Evolutionary conservation across 2,329 filamentous ascomycete species (phyloP), one percentile per base, ranked within the genome.

Genomic region (Epicoccum nigrum): DNA sequence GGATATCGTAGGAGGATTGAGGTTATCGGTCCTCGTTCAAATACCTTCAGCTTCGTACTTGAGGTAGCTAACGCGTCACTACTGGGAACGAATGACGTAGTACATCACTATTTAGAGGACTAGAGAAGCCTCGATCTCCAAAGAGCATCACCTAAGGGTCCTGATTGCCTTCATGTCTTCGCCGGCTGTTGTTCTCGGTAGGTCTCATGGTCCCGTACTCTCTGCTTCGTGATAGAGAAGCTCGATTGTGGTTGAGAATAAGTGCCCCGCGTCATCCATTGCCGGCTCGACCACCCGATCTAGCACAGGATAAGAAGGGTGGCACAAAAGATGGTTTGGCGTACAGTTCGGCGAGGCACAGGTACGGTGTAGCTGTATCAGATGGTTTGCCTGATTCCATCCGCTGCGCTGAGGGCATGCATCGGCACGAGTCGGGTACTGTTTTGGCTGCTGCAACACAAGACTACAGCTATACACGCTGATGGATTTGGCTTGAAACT

Each of bases 311-410:
- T 11, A n/a, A 32, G 17, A 45, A 13, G 33, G 33, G 45, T 54
- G 20, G 13, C 40, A 49, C 51, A 16, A 40, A 23, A 45, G 28
- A 37, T 35, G 30, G 39, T 45, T 39, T 15, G 40, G 40, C 28
- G 39, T 27, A 47, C 50, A 53, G 50, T 40, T 48, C 44, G 50
- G 44, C 51, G 51, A 54, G 44, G 45, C 34, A 45, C 16, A 38
- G 12, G 15, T 44, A 44, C 35, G 21, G 30, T 30, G 31, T 17
- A 21, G 23, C 28, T 32, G 25, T 44, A 33, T 35, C 35, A 32
- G 43, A 23, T 30, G 38, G 20, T 34, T 31, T 28, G 23, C 33
- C 19, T 38, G 13, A 20, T 48, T n/a, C 13, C 16, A 32, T 3
- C 25, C 15, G 35, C 42, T 34, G 30, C 30, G 19, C 35, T 7